A percentile compares a stretch with the other conserved stretches of the same genome.
Conservation (phyloP, 2,329 filamentous ascomycete species). For the Ophiocordyceps sinensis region DNA sequence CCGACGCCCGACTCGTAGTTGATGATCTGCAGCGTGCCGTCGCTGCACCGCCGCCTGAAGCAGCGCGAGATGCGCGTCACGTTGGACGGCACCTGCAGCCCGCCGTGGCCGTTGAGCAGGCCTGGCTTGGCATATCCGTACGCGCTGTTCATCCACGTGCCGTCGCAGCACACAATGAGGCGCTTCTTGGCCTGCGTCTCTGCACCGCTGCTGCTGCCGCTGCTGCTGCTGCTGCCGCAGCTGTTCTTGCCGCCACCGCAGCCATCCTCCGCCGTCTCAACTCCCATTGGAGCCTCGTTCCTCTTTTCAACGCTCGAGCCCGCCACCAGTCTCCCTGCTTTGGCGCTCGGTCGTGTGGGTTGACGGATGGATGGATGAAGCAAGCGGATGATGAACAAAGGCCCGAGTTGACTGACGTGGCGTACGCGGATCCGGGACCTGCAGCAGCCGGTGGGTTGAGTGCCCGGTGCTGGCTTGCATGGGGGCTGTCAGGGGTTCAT, state of each 20-base stretch:
- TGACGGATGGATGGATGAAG: too few relatives aligned
- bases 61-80: conserved; percentile 45
- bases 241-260: too few relatives aligned
- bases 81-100: conserved; percentile 39
- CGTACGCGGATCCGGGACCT: background rate
- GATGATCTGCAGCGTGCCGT: conserved; percentile 42
- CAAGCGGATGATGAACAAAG: too few relatives aligned
- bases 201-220: background rate
- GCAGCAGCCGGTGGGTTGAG: background rate
- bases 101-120: conserved; percentile 20
- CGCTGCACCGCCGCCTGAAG: conserved; percentile 33
- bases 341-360: too few relatives aligned
- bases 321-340: background rate
- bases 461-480: background rate
- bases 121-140: conserved; percentile 28
- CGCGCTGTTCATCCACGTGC: conserved; percentile 40
- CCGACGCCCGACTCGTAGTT: conserved; percentile 49
- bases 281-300: background rate
- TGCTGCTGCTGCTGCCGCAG: too few relatives aligned
- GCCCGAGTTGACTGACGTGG: background rate
- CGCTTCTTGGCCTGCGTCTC: conserved; percentile 21
- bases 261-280: too few relatives aligned
- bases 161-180: conserved; percentile 37
- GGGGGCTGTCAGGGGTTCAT: background rate
- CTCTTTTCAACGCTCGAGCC: background rate